Percentiles rank a stretch among this genome's conserved stretches.
Evolutionary conservation across 306 rosid genomes (phyloP).

Genomic region (Spatholobus suberectus): DNA sequence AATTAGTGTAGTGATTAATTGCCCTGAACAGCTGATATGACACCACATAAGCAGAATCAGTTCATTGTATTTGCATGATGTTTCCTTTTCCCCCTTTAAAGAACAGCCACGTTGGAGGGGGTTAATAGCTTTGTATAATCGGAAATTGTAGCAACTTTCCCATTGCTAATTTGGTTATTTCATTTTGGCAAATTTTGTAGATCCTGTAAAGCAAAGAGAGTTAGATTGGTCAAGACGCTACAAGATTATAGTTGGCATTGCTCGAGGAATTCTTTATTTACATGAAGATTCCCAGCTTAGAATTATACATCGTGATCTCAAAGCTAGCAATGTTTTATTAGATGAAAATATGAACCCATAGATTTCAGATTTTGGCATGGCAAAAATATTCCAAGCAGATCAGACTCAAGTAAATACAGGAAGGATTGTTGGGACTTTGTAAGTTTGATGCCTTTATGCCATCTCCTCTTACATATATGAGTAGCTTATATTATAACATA

Average conservation of each 20-base stretch:
- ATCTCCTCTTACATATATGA: not conserved
- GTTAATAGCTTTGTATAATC: not conserved
- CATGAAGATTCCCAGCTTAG: constrained; percentile 70
- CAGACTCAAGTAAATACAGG: constrained; percentile 57
- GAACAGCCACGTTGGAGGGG: not conserved
- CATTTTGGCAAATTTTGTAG: constrained; percentile 41
- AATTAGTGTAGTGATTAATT: not conserved
- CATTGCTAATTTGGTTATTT: not conserved
- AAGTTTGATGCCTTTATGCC: constrained; percentile 35
- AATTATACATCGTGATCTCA: constrained; percentile 73
- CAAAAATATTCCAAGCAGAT: constrained; percentile 54
- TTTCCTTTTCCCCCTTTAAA: constrained; percentile 8
- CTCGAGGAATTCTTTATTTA: constrained; percentile 68
- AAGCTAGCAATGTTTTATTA: constrained; percentile 67
- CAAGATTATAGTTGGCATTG: constrained; percentile 60
- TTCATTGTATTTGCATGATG: not conserved
- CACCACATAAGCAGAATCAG: not conserved
- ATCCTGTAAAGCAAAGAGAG: constrained; percentile 40
- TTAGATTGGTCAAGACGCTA: constrained; percentile 62
- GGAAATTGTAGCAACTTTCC: not conserved
- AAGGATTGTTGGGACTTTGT: constrained; percentile 71
- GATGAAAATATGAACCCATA: constrained; percentile 63
- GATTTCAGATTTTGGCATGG: constrained; percentile 82
- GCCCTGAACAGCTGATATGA: not conserved
- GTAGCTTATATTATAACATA: not conserved